Percentiles rank a stretch among this genome's conserved stretches.
Evolutionary conservation across 805 yeast species (phyloP).

Genomic region (Priceomyces haplophilus): DNA sequence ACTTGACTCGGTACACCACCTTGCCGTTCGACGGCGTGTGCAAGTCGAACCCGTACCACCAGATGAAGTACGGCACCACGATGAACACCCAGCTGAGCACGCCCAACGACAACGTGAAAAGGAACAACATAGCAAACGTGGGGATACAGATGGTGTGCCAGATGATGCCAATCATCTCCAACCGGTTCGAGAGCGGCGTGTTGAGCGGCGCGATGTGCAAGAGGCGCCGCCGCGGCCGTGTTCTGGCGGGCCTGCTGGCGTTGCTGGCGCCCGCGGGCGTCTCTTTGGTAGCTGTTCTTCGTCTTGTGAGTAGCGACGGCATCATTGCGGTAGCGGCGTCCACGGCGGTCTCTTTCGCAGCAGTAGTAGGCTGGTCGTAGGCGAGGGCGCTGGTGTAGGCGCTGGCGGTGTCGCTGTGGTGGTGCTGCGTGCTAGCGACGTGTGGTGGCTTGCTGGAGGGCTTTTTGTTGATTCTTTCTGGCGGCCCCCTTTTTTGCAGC

Average conservation of each 20-base stretch:
- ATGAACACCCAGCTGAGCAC: conserved; percentile 70
- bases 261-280: too few relatives aligned
- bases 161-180: conserved; percentile 65
- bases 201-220: conserved; percentile 51
- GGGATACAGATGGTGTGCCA: conserved; percentile 77
- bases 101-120: conserved; percentile 43
- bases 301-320: neutral
- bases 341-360: too few relatives aligned
- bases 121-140: conserved; percentile 49
- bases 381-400: too few relatives aligned
- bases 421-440: too few relatives aligned
- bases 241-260: neutral
- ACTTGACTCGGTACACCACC: conserved; percentile 54
- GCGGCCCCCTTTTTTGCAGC: too few relatives aligned
- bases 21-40: conserved; percentile 75
- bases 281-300: conserved; percentile 1
- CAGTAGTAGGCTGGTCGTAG: too few relatives aligned
- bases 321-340: too few relatives aligned
- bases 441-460: too few relatives aligned
- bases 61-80: conserved; percentile 55
- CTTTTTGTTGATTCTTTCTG: too few relatives aligned
- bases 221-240: conserved; percentile 6
- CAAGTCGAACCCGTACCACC: conserved; percentile 55
- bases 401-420: too few relatives aligned
- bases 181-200: conserved; percentile 55